Base-by-base conservation (phyloP, 306 rosid genomes). In the Crotalaria pallida region DNA sequence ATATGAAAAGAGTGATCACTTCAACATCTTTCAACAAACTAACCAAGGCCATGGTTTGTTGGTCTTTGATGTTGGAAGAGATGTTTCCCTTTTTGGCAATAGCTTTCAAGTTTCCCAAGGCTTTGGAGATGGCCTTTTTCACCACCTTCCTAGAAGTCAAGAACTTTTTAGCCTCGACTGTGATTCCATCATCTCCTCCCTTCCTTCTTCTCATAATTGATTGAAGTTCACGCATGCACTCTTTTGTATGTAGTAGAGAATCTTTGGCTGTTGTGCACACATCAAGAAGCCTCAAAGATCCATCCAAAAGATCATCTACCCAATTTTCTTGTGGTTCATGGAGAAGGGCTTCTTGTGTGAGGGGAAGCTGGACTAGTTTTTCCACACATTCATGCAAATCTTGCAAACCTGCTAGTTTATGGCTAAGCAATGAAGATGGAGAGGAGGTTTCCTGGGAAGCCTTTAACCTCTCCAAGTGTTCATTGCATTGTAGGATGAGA, bases 251-350 rank as follows among this genome's bases (percentile, higher is more conserved):
- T 21, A 71, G 34, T 0, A 78, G 60, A 3, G 78, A 59, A 64
- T 78, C 77, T 38, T 65, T 78, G 26, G 74, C 74, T 1, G 55
- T 1, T 57, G 69, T 48, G 5, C 83, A 61, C 11, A 49, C 67
- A 15, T 79, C 79, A 26, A 68, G 55, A 67, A 79, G 68, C 69
- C 77, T 68, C 12, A 79, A 36, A 22, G 83, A 79, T 79, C 83
- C 83, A 52, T 68, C 60, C 49, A 79, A 48, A 3, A 68, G 63
- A 56, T 36, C 73, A 45, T 80, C 73, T 3, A 72, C 66, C 61
- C 61, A 57, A 2, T 57, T 55, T 11, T 48, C 77, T 58, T 72
- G 65, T n/a, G 22, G 21, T 18, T 80, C 80, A 45, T 55, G 80
- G 58, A 44, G 36, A 69, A 79, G 62, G 21, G 65, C 27, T 19